phyloP scores from a whole-genome alignment of 2,329 filamentous ascomycete species.

The Paraconiothyrium brasiliense region DNA sequence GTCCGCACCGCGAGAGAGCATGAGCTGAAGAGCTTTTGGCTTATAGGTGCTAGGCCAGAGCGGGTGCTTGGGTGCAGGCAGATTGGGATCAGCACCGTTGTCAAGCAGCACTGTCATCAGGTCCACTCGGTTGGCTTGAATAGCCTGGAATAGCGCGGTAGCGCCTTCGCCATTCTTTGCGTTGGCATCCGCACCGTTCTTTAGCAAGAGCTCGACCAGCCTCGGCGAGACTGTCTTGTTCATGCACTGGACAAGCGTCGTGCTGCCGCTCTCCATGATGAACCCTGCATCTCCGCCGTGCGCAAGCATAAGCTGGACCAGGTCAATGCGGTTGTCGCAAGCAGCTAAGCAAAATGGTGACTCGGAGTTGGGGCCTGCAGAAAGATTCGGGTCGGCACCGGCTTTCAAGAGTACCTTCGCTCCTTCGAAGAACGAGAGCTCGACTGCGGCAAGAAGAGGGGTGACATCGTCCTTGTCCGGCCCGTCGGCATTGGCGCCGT shows the following conservation, averaged over 20 bases:
- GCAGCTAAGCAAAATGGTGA: slow-evolving; percentile 63
- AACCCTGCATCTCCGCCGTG: slow-evolving; percentile 68
- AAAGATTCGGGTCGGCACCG: slow-evolving; percentile 62
- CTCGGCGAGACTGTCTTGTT: slow-evolving; percentile 63
- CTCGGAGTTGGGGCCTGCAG: slow-evolving; percentile 63
- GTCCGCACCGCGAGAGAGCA: slow-evolving; percentile 69
- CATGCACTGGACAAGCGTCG: slow-evolving; percentile 67
- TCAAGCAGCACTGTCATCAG: slow-evolving; percentile 65
- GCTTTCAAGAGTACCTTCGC: slow-evolving; percentile 53
- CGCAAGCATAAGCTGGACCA: slow-evolving; percentile 67
- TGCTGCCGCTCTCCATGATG: slow-evolving; percentile 64
- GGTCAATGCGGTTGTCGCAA: slow-evolving; percentile 61
- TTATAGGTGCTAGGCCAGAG: slow-evolving; percentile 72
- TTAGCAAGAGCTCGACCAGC: slow-evolving; percentile 67
- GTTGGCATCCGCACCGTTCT: slow-evolving; percentile 68
- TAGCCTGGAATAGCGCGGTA: slow-evolving; percentile 70
- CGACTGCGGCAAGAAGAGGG: slow-evolving; percentile 40
- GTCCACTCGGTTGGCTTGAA: slow-evolving; percentile 65
- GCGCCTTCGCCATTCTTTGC: slow-evolving; percentile 69
- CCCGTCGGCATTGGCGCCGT: slow-evolving; percentile 43
- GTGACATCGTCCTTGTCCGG: slow-evolving; percentile 42
- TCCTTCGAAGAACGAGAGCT: slow-evolving; percentile 51
- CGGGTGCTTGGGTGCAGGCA: slow-evolving; percentile 74
- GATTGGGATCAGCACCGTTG: slow-evolving; percentile 71
- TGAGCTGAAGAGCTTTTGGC: slow-evolving; percentile 65